Evolutionary conservation across 2,329 filamentous ascomycete genomes (phyloP), one percentile per base, ranked within the genome.

Genomic region (Elsinoe fawcettii): DNA sequence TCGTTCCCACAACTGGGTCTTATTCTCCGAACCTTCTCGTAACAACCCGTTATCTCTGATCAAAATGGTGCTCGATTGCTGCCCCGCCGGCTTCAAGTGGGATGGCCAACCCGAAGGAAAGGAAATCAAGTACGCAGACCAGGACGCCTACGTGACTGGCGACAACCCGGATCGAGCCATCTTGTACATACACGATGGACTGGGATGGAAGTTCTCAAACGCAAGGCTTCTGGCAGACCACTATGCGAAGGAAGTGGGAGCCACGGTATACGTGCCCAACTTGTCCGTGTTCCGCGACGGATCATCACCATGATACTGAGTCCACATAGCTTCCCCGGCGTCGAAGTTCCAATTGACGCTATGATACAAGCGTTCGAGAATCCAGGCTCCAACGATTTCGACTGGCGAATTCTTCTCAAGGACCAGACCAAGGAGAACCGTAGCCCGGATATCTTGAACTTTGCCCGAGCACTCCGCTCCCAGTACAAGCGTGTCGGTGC

Each of bases 171-270:
- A 65, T 20, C 59, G 51, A 3, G 67, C 65, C n/a, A 61, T 68
- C 27, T 49, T 69, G 3, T 46, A 68, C 12, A 59, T 69, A 39
- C 60, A 62, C 53, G 67, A 69, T 47, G 39, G 76, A 14, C 67
- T 74, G 5, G 74, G 74, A 36, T 78, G 75, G 74, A 74, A 62
- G 1, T 75, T 76, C 51, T 63, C 65, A 23, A 79, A 79, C 60
- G 60, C 67, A 34, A 70, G 75, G 0, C 65, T 79, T 1, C 66
- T 79, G 1, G 75, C 75, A 1, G 76, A 79, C 56, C 69, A 75
- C 63, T 78, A 73, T 59, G 75, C 76, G 3, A 63, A 64, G 14
- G 73, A 78, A 60, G 67, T 66, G n/a, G 65, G 72, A 34, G 75
- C 70, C 0, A 78, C 75, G 1, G 75, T 77, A 27, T 79, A 76